Evolutionary conservation across 2,329 filamentous ascomycete species (phyloP).

Genomic region (Xylariaceae sp.): DNA sequence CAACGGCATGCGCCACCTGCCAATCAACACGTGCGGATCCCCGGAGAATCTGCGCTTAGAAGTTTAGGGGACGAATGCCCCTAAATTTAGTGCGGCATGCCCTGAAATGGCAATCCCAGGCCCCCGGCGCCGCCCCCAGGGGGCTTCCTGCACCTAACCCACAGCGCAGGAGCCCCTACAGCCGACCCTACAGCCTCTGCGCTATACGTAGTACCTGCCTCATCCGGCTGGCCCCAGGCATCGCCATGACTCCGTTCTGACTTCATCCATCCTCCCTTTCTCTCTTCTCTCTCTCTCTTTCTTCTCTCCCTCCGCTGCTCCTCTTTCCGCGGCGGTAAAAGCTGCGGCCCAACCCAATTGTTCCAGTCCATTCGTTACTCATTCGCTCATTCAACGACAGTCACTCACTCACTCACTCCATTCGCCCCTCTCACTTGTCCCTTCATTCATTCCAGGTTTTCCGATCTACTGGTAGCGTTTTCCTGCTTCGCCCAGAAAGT

Average conservation of each 20-base stretch:
- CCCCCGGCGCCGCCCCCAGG: too few relatives aligned
- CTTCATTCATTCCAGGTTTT: constrained; percentile 5
- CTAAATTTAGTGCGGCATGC: background rate
- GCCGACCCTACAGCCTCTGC: too few relatives aligned
- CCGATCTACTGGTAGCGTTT: background rate
- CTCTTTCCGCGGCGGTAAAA: background rate
- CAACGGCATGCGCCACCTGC: too few relatives aligned
- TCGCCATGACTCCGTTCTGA: constrained; percentile 6
- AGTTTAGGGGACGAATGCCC: too few relatives aligned
- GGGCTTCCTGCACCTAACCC: too few relatives aligned
- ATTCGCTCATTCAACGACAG: background rate
- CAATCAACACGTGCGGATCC: too few relatives aligned
- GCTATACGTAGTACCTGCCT: background rate
- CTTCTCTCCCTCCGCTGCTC: background rate
- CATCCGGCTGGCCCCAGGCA: background rate
- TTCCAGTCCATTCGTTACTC: constrained; percentile 7
- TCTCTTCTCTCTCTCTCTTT: constrained; percentile 6
- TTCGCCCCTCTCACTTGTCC: background rate
- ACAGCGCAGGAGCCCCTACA: too few relatives aligned
- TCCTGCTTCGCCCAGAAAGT: background rate
- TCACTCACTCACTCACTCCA: background rate
- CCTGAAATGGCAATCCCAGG: background rate
- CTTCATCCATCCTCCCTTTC: constrained; percentile 18
- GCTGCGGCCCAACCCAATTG: background rate
- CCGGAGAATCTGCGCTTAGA: too few relatives aligned